phyloP scores from a whole-genome alignment of 2,329 filamentous ascomycete genomes.

The Colletotrichum gloeosporioides region DNA sequence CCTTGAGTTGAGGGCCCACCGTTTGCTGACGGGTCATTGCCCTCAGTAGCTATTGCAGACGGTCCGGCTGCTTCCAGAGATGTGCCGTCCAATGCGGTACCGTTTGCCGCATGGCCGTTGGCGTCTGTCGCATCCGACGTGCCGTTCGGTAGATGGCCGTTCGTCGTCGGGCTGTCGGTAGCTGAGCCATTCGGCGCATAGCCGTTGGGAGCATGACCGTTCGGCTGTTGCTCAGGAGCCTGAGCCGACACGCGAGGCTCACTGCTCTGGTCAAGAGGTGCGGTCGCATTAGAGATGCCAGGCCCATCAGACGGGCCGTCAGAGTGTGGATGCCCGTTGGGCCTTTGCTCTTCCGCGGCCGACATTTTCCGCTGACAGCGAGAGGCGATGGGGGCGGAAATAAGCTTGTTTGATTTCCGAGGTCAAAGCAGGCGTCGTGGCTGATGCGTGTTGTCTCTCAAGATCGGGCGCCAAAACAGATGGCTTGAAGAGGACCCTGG shows the following conservation, averaged over 20 bases:
- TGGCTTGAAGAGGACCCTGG: background rate
- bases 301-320: background rate
- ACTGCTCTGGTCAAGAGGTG: background rate
- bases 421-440: background rate
- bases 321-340: conserved; percentile 11
- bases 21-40: conserved; percentile 11
- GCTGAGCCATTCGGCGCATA: background rate
- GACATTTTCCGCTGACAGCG: background rate
- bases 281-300: conserved; percentile 1
- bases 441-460: background rate
- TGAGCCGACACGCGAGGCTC: background rate
- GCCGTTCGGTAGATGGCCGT: background rate
- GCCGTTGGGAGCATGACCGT: background rate
- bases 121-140: background rate
- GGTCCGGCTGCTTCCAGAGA: background rate
- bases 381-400: background rate
- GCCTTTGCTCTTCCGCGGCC: conserved; percentile 9
- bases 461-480: background rate
- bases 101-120: background rate
- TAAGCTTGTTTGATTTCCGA: background rate
- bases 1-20: conserved; percentile 15
- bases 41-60: background rate
- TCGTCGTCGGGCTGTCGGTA: background rate
- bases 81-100: background rate
- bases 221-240: background rate